These are phyloP conservation scores for Lasiodiplodia citricola DNA, from an alignment of 2,329 filamentous ascomycete genomes.

Conservation along the genomic window DNA sequence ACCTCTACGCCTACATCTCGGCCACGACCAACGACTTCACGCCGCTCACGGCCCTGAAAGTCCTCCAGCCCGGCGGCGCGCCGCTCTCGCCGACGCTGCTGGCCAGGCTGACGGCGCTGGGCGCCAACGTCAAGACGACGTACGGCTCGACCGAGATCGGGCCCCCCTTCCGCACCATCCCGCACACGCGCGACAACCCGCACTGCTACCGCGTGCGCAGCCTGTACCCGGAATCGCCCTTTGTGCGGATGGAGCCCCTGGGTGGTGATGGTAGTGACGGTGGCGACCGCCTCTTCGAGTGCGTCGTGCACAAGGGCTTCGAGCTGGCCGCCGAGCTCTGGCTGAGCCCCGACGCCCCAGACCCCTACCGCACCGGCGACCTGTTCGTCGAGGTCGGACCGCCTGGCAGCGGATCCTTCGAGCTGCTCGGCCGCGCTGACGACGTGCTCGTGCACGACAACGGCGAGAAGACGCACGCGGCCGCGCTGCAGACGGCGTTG, in stretches of 20 bases:
- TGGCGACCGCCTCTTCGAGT: constrained; percentile 34
- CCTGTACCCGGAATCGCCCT: constrained; percentile 24
- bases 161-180: constrained; percentile 38
- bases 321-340: constrained; percentile 41
- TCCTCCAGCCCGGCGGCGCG: constrained; percentile 41
- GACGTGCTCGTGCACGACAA: constrained; percentile 40
- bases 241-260: constrained; percentile 36
- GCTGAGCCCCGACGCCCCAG: constrained; percentile 30
- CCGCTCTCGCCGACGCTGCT: constrained; percentile 35
- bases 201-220: constrained; percentile 36
- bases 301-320: constrained; percentile 40
- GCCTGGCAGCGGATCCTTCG: constrained; percentile 37
- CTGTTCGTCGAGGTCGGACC: constrained; percentile 38
- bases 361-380: constrained; percentile 39
- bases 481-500: constrained; percentile 37
- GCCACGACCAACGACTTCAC: constrained; percentile 34
- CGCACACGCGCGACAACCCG: constrained; percentile 34
- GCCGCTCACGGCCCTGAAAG: constrained; percentile 35
- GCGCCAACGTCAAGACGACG: constrained; percentile 41
- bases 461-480: constrained; percentile 41
- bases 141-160: constrained; percentile 43
- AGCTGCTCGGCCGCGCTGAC: constrained; percentile 39
- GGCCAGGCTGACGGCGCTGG: constrained; percentile 32
- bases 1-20: constrained; percentile 37
- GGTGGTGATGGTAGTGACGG: constrained; percentile 27